Evolutionary conservation across 1,284 basidiomycete species (phyloP), one percentile per base, ranked within the genome.

Genomic region (Takashimella tepidaria): DNA sequence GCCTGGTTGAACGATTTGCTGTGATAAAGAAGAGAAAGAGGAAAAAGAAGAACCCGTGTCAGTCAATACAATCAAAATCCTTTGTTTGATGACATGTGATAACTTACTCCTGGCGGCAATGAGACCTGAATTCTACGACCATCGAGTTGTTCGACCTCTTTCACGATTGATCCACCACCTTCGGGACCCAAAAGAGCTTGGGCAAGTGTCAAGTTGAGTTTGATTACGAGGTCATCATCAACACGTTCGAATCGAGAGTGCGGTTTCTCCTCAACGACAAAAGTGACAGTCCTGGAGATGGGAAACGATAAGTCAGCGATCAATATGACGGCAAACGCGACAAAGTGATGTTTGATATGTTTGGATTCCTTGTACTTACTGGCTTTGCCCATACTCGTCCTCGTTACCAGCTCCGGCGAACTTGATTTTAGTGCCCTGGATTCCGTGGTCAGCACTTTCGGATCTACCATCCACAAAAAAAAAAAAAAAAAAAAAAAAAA

Each of bases 361-460:
- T 31, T 22, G 43, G n/a, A 43, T 37, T 12, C 13, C 22, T 21
- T 8, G n/a, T 16, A 66, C 66, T 62, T 49, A 90, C 72, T 90
- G 89, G 19, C 86, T 76, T 56, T 89, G 88, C 4, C 88, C 76
- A n/a, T 81, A 75, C 48, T 77, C 74, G 55, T 83, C 82, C 68
- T 96, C 92, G 74, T 96, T 92, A 3, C 92, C 92, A 5, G 89
- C 85, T 20, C 83, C 82, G 0, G 88, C 84, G 76, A 92, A 97
- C 54, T 89, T 85, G 58, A 96, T 83, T 77, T 93, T 96, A 20
- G 92, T 97, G 2, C 92, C 92, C 60, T 82, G 82, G 78, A 88
- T n/a, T n/a, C n/a, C n/a, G n/a, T n/a, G n/a, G 2, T 88, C 88
- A 0, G 45, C 6, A 50, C 26, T 40, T 22, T 23, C 27, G 19